A percentile compares a stretch with the other conserved stretches of the same genome.
These are phyloP conservation scores for Diophrys appendiculata DNA, from an alignment of 73 alveolate genomes.

Conservation along the genomic window DNA sequence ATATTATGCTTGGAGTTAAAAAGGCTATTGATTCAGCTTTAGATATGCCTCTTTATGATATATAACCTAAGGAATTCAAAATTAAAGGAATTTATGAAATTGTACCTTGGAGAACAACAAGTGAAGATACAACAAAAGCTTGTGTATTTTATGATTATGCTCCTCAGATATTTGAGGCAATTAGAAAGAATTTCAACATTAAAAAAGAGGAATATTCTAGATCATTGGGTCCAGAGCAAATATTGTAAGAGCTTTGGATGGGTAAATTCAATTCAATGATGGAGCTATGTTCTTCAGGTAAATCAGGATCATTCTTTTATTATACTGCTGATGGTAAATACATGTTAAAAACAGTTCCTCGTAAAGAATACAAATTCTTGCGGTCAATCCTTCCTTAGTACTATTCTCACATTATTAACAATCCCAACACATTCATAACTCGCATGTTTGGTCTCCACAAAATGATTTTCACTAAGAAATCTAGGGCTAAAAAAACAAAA, in stretches of 20 bases:
- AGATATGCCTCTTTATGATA: constrained; percentile 61
- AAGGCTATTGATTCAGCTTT: constrained; percentile 79
- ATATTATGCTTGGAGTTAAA: constrained; percentile 91
- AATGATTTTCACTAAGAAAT: constrained; percentile 58
- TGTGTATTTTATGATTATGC: constrained; percentile 87
- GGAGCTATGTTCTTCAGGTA: constrained; percentile 90
- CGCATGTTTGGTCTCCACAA: constrained; percentile 79
- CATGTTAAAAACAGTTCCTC: constrained; percentile 90
- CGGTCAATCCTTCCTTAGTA: constrained; percentile 88
- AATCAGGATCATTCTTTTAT: constrained; percentile 97
- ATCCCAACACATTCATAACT: constrained; percentile 62
- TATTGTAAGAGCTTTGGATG: constrained; percentile 29
- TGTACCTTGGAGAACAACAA: constrained; percentile 69
- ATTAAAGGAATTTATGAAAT: constrained; percentile 71
- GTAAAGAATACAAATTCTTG: constrained; percentile 85
- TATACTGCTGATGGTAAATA: constrained; percentile 97
- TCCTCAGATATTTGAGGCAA: constrained; percentile 82
- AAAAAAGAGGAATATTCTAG: constrained; percentile 68
- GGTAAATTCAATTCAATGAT: constrained; percentile 60
- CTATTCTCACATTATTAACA: constrained; percentile 67
- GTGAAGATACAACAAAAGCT: constrained; percentile 61
- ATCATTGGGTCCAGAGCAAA: constrained; percentile 80
- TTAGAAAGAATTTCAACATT: constrained; percentile 71
- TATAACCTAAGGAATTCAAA: constrained; percentile 67
- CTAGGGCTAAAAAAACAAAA: constrained; percentile 39